Conservation (phyloP, 2,329 filamentous ascomycete species). For the Colletotrichum acutatum region DNA sequence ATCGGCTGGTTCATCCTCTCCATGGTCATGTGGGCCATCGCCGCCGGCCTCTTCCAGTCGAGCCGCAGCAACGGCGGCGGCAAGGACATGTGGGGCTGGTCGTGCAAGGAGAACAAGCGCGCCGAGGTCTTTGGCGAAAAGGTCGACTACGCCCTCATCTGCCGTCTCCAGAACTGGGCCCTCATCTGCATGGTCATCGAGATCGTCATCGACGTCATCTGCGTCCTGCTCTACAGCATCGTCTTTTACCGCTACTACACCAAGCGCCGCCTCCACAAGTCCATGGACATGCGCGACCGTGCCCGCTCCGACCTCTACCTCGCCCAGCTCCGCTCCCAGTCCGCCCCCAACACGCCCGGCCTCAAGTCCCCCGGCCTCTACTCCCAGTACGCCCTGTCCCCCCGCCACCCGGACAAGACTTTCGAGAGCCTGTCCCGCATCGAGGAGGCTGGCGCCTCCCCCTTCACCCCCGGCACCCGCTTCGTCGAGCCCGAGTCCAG, state of each 20-base stretch:
- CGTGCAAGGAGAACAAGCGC: conserved; percentile 90
- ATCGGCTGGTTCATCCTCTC: conserved; percentile 94
- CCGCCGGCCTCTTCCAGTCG: conserved; percentile 85
- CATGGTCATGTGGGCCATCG: conserved; percentile 90
- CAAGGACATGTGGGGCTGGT: conserved; percentile 98
- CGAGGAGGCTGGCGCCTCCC: conserved; percentile 46
- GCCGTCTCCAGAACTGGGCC: conserved; percentile 94
- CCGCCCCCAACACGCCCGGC: conserved; percentile 93
- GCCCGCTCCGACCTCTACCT: conserved; percentile 96
- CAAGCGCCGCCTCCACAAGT: conserved; percentile 94
- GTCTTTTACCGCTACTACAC: conserved; percentile 98
- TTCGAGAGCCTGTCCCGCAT: conserved; percentile 64
- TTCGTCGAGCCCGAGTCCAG: conserved; percentile 73
- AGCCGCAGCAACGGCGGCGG: conserved; percentile 75
- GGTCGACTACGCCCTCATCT: conserved; percentile 89
- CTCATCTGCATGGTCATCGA: conserved; percentile 98
- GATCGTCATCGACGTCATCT: conserved; percentile 90
- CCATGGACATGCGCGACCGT: conserved; percentile 94
- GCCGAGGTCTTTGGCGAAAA: conserved; percentile 81
- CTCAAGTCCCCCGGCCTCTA: conserved; percentile 73
- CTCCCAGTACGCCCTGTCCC: conserved; percentile 52
- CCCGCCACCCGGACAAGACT: conserved; percentile 54
- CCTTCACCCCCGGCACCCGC: conserved; percentile 65
- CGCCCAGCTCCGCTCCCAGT: conserved; percentile 84
- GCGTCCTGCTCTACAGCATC: conserved; percentile 91